phyloP scores from a whole-genome alignment of 768 basidiomycete genomes.

The Phlebiopsis flavidoalba region DNA sequence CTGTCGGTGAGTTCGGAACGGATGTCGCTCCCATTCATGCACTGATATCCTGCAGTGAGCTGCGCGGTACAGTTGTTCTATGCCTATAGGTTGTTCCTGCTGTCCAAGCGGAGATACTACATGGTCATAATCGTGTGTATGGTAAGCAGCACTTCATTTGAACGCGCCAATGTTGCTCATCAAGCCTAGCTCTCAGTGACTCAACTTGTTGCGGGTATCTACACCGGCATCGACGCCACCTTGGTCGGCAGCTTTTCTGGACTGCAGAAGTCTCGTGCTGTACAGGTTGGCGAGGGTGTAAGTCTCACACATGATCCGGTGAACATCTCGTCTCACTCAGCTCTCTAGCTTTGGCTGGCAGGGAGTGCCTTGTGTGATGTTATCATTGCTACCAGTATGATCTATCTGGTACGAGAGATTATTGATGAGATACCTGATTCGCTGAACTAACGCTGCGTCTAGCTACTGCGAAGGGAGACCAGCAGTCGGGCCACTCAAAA shows the following conservation, averaged over 20 bases:
- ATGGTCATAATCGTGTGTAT: background rate
- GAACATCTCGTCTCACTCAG: background rate
- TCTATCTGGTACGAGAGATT: constrained; percentile 9
- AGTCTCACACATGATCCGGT: background rate
- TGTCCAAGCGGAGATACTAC: background rate
- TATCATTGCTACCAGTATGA: constrained; percentile 21
- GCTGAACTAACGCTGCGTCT: background rate
- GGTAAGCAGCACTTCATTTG: background rate
- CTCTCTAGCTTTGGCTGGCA: constrained; percentile 19
- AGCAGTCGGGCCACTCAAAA: background rate
- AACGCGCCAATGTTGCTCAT: background rate
- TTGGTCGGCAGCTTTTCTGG: background rate
- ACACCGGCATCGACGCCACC: background rate
- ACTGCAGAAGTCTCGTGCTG: background rate
- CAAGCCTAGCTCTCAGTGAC: background rate
- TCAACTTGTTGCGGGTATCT: background rate
- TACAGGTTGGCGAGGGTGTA: background rate
- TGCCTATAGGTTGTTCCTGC: background rate
- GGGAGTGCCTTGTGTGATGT: constrained; percentile 18
- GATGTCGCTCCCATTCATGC: background rate
- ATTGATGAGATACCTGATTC: constrained; percentile 6
- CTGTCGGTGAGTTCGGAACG: background rate
- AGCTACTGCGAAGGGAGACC: background rate
- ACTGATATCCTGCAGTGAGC: background rate
- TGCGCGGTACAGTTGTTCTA: background rate